Conservation (phyloP, 2,329 filamentous ascomycete species). For the Scopulariopsis brevicaulis region DNA sequence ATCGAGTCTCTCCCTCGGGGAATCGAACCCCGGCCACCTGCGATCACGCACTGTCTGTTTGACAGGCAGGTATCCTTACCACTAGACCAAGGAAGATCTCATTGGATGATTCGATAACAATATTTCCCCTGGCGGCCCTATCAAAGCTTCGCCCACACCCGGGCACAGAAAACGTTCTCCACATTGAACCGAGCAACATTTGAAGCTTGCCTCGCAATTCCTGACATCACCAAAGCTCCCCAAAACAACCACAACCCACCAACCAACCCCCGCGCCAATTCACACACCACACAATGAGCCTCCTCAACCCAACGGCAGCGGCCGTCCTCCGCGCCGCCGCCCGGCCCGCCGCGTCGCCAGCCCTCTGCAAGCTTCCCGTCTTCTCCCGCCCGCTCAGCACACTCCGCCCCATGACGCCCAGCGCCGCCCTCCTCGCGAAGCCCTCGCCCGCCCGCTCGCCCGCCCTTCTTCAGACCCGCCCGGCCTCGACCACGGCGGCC, state of each 20-base stretch:
- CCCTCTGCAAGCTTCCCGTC: background rate
- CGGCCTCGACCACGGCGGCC: conserved; percentile 10
- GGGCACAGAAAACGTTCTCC: background rate
- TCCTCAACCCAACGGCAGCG: conserved; percentile 3
- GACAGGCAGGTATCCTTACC: conserved; percentile 6
- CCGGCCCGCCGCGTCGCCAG: background rate
- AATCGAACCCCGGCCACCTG: conserved; percentile 21
- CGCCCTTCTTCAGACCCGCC: conserved; percentile 10
- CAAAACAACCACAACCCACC: background rate
- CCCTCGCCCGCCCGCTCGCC: conserved; percentile 3
- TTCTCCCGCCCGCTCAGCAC: background rate
- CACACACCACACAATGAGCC: background rate
- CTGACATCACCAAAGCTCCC: conserved; percentile 2
- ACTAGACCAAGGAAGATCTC: conserved; percentile 5
- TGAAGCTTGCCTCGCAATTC: conserved; percentile 2
- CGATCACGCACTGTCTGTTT: conserved; percentile 7
- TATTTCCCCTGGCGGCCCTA: background rate
- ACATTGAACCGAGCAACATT: background rate
- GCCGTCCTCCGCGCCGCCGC: conserved; percentile 1
- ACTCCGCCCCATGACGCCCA: conserved; percentile 10
- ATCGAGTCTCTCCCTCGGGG: conserved; percentile 13
- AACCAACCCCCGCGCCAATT: background rate
- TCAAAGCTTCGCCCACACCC: background rate
- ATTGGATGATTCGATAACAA: background rate
- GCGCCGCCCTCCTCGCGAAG: conserved; percentile 8